These are phyloP conservation scores for Arabidopsis arenosa DNA, from an alignment of 345 rosid species.

Conservation along the genomic window DNA sequence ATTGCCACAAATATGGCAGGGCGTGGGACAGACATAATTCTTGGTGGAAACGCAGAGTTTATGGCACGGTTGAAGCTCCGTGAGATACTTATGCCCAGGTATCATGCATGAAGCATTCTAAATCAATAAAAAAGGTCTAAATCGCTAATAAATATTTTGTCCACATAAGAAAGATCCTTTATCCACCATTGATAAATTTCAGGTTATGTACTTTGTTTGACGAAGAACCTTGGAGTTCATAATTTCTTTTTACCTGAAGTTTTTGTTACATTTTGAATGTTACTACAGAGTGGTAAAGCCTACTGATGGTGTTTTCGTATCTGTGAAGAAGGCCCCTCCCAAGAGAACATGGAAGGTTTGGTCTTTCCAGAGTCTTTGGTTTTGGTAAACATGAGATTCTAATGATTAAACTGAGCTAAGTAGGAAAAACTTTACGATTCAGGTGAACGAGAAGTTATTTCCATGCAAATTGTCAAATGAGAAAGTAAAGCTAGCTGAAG, in stretches of 20 bases:
- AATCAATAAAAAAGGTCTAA: too few relatives aligned
- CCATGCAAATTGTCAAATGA: conserved; percentile 77
- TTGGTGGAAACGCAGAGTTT: conserved; percentile 97
- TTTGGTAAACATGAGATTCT: conserved; percentile 20
- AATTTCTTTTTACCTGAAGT: conserved; percentile 20
- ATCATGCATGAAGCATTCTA: conserved; percentile 32
- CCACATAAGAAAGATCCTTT: conserved; percentile 18
- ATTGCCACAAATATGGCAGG: conserved; percentile 99
- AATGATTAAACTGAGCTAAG: conserved; percentile 31
- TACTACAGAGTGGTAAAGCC: conserved; percentile 76
- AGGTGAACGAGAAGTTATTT: conserved; percentile 90
- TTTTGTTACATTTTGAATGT: conserved; percentile 31
- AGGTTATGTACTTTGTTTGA: conserved; percentile 13
- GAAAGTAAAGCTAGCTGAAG: conserved; percentile 75
- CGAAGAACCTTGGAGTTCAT: conserved; percentile 20
- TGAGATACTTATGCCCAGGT: conserved; percentile 99
- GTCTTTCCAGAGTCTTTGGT: conserved; percentile 19
- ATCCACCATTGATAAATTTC: not conserved
- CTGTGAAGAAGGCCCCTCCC: conserved; percentile 86
- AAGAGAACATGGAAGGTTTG: conserved; percentile 93
- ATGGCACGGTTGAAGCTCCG: conserved; percentile 98
- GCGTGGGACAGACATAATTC: conserved; percentile 98
- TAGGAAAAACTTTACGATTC: conserved; percentile 24
- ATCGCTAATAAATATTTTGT: conserved; percentile 3
- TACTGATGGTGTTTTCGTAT: conserved; percentile 76